Evolutionary conservation across 805 yeast species (phyloP).

Genomic region (Myxozyma monticola): DNA sequence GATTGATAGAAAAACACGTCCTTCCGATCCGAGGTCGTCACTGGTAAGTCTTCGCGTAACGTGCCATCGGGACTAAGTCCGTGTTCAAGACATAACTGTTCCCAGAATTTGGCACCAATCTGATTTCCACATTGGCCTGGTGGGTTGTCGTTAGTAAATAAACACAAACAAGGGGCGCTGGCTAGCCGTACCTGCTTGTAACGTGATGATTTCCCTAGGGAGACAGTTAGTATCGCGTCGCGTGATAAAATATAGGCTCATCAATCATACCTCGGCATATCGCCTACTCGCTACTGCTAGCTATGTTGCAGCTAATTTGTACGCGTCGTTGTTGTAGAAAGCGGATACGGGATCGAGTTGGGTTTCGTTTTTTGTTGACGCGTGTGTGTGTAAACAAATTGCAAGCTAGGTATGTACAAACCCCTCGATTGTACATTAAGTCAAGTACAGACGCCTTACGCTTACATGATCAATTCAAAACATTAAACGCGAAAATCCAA

Average conservation of each 20-base stretch:
- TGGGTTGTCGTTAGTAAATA: background rate
- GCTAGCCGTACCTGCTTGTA: slow-evolving; percentile 32
- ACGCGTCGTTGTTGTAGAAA: no score
- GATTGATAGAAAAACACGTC: slow-evolving; percentile 79
- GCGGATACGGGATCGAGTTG: no score
- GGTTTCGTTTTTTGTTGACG: no score
- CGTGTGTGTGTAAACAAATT: no score
- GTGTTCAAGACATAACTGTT: slow-evolving; percentile 81
- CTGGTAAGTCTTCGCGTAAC: slow-evolving; percentile 33
- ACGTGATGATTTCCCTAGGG: slow-evolving; percentile 35
- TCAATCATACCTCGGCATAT: slow-evolving; percentile 17
- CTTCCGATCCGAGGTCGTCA: slow-evolving; percentile 57
- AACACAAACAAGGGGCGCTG: background rate
- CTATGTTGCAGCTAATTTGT: no score
- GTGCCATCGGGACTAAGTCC: slow-evolving; percentile 73
- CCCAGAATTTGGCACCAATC: slow-evolving; percentile 91
- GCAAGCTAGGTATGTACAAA: no score
- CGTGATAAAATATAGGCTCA: background rate
- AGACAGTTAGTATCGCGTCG: no score
- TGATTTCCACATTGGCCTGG: slow-evolving; percentile 95
- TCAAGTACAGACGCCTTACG: no score
- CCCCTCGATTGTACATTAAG: no score
- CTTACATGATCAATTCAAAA: no score
- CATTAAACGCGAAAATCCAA: no score
- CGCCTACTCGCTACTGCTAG: no score